Percentiles rank a stretch among this genome's conserved stretches.
These are phyloP conservation scores for Triglochin maritima DNA, from an alignment of 106 monocot genomes.

Conservation along the genomic window DNA sequence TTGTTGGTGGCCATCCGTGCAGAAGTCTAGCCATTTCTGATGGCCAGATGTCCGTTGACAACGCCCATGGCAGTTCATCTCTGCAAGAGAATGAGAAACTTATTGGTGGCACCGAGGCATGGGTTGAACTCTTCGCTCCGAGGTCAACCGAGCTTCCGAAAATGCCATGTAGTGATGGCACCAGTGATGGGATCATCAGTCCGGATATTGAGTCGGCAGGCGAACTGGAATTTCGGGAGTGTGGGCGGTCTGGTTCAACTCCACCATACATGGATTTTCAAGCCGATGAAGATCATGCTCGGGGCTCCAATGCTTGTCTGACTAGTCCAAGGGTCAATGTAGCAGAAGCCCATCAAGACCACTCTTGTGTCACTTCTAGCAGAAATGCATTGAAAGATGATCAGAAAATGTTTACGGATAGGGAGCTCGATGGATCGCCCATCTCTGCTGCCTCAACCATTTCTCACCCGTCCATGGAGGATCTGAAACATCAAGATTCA, in stretches of 20 bases:
- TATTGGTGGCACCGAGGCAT: conserved; percentile 7
- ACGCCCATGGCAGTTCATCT: neutral
- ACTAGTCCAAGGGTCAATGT: conserved; percentile 24
- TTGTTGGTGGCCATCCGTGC: neutral
- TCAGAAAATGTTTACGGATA: conserved; percentile 8
- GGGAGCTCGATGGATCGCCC: conserved; percentile 31
- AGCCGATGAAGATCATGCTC: conserved; percentile 1
- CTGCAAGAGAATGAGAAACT: conserved; percentile 3
- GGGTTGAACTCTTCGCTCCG: conserved; percentile 8
- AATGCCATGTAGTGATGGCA: neutral
- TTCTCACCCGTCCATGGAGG: conserved; percentile 20
- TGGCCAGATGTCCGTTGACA: conserved; percentile 2
- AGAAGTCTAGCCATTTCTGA: conserved; percentile 3
- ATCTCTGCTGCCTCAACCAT: conserved; percentile 35
- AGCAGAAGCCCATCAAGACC: conserved; percentile 30
- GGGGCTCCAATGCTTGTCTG: conserved; percentile 29
- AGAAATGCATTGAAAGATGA: conserved; percentile 7
- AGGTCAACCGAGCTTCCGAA: conserved; percentile 4
- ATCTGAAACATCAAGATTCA: conserved; percentile 4
- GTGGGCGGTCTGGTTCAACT: neutral
- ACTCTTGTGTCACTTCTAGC: conserved; percentile 38
- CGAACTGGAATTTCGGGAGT: conserved; percentile 4
- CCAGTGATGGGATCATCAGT: neutral
- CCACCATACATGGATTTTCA: conserved; percentile 9
- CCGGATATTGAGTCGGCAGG: conserved; percentile 8